Evolutionary conservation across 108 stramenopile species (phyloP), one percentile per base, ranked within the genome.

Genomic region (Epipyxis sp.): DNA sequence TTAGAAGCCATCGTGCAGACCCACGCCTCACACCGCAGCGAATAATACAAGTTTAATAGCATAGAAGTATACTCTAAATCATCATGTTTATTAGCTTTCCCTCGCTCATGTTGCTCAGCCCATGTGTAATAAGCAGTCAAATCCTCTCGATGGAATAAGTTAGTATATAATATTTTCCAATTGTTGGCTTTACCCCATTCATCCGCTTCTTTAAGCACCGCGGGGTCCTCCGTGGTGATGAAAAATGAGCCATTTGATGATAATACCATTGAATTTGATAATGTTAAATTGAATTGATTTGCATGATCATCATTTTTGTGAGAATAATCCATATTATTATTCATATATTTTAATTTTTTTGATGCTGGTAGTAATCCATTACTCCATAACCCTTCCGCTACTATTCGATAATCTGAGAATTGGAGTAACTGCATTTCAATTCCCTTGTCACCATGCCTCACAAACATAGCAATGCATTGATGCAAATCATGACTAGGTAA

Each of bases 151-250:
- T 65, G 30, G 25, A 65, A 65, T 16, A 65, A 32, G 3, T 65
- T 65, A 6, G 61, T 65, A 37, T 65, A 65, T 10, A 3, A 32
- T 29, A 65, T 65, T 16, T 25, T 16, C 61, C 61, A 65, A 32
- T 65, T 3, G 61, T 65, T 65, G 25, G 61, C 25, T 37, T 3
- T 25, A 37, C 61, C 61, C 13, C 3, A 65, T 16, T 10, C 61
- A 13, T 65, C 61, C 3, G 61, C 61, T 37, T 65, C 61, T 29
- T 29, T 3, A 29, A 65, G 61, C 61, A 65, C 61, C 6, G 61
- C 3, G 61, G 61, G 61, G 25, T 65, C 61, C 34, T 65, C 61
- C 6, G 61, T 65, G 3, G 61, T 65, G 61, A 65, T 65, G 25
- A 65, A 65, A 37, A 65, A 6, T 6, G 61, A 32, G 25, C 61